phyloP scores from a whole-genome alignment of 176 grass and related monocot genomes.

The Aegilops speltoides region DNA sequence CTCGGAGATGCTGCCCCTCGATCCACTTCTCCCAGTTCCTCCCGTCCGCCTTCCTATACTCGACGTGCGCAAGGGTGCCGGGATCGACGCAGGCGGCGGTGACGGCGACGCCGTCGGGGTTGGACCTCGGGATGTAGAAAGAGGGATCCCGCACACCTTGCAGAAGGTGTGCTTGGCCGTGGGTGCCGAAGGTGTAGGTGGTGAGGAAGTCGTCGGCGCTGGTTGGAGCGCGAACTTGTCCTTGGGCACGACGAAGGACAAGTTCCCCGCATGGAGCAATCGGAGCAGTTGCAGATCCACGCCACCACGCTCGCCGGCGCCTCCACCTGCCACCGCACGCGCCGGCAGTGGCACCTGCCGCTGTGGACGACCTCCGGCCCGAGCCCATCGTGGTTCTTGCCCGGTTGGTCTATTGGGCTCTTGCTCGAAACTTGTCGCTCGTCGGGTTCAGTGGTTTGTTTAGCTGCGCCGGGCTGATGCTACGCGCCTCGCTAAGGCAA shows the following conservation, averaged over 20 bases:
- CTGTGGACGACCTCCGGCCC: constrained; percentile 42
- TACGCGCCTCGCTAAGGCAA: too few relatives aligned
- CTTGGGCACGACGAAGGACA: constrained; percentile 61
- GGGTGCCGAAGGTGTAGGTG: constrained; percentile 86
- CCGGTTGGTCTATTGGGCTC: neutral
- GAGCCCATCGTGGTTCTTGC: constrained; percentile 29
- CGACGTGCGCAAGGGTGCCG: constrained; percentile 67
- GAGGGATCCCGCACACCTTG: constrained; percentile 82
- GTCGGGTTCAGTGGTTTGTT: too few relatives aligned
- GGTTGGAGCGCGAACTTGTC: constrained; percentile 50
- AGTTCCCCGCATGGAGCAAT: constrained; percentile 72
- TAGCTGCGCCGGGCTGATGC: too few relatives aligned
- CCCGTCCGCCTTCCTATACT: constrained; percentile 56
- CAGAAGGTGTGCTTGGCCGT: constrained; percentile 81
- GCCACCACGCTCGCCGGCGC: constrained; percentile 63
- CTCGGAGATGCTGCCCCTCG: constrained; percentile 19
- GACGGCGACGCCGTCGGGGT: constrained; percentile 71
- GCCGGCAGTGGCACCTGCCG: constrained; percentile 79
- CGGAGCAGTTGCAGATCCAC: constrained; percentile 74
- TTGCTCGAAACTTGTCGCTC: too few relatives aligned
- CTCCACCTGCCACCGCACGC: constrained; percentile 64
- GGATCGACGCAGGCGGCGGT: constrained; percentile 65
- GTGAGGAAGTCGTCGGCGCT: constrained; percentile 55
- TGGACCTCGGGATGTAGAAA: constrained; percentile 75
- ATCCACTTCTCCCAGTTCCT: constrained; percentile 69